Evolutionary conservation across 164 flowering plant genomes (phyloP), one percentile per base, ranked within the genome.

Genomic region (Saururus chinensis): DNA sequence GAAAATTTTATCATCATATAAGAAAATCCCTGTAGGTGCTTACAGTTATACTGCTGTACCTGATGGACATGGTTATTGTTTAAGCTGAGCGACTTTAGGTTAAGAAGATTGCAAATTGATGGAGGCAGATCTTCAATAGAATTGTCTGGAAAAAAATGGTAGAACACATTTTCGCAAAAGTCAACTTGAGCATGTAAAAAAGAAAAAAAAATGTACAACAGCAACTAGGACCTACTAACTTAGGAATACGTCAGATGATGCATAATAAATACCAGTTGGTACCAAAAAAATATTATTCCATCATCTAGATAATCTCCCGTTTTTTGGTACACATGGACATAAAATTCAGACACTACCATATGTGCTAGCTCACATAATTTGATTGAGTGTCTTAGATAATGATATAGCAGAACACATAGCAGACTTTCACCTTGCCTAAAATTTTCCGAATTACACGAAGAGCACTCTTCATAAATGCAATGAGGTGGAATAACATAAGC

Each of bases 41-140:
- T 10, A 14, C 17, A 42, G 12, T 10, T 10, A 14, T 14, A 21
- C 12, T 21, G 11, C 16, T 48, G 51, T 81, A 93, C 99, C 99
- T 90, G 87, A 55, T 75, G 68, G 65, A 93, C 73, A 40, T 78
- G 79, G 64, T 93, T 93, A 58, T 82, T 83, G 79, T 90, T 64
- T 53, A 90, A 78, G 80, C 81, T 74, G 23, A 93, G 83, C 55
- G 96, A 90, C 77, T 90, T 93, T 35, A 93, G 69, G 71, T 93
- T 84, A 65, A 79, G 54, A 53, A 93, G 96, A 74, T 79, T 93
- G 84, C 99, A 88, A 64, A 90, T 59, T 65, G 99, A 90, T 41
- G 80, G 61, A 25, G 99, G 99, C 55, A 93, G 83, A 24, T 82
- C 97, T 64, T 81, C 85, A 65, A 93, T 78, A 65, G 75, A 72